Conservation (phyloP, 2,329 filamentous ascomycete genomes). For the Trichophyton verrucosum region DNA sequence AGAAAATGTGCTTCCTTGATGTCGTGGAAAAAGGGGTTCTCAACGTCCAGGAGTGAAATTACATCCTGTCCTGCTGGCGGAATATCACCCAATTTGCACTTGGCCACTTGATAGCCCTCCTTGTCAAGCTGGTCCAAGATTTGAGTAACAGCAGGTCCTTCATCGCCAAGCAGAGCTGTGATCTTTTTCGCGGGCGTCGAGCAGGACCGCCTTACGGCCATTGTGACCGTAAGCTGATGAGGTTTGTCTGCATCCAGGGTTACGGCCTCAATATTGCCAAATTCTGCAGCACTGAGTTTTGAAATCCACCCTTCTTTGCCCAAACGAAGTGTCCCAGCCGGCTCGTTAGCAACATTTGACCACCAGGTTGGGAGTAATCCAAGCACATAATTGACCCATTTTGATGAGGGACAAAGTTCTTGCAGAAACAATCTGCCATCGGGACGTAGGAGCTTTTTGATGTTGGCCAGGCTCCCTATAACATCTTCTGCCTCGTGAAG, state of each 20-base stretch:
- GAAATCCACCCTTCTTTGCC: neutral
- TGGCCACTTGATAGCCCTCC: neutral
- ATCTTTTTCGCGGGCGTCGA: neutral
- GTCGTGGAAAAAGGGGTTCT: slow-evolving; percentile 25
- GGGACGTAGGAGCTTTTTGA: neutral
- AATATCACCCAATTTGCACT: neutral
- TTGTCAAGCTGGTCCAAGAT: neutral
- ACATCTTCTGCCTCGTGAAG: too few species aligned
- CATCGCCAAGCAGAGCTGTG: neutral
- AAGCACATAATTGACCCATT: slow-evolving; percentile 6
- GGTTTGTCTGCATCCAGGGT: neutral
- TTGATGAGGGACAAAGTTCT: neutral
- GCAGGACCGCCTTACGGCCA: neutral
- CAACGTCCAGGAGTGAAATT: slow-evolving; percentile 15
- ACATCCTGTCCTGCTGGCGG: slow-evolving; percentile 2
- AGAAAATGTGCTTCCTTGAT: slow-evolving; percentile 17
- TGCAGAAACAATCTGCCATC: neutral
- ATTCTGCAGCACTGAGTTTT: neutral
- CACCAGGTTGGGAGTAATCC: too few species aligned
- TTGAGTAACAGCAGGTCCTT: neutral
- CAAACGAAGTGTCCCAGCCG: too few species aligned
- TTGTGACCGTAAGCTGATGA: neutral
- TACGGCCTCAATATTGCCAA: neutral
- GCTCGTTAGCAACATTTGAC: too few species aligned
- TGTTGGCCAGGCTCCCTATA: neutral